These are phyloP conservation scores for Ophiostoma fasciatum DNA, from an alignment of 2,329 filamentous ascomycete species.

Conservation along the genomic window DNA sequence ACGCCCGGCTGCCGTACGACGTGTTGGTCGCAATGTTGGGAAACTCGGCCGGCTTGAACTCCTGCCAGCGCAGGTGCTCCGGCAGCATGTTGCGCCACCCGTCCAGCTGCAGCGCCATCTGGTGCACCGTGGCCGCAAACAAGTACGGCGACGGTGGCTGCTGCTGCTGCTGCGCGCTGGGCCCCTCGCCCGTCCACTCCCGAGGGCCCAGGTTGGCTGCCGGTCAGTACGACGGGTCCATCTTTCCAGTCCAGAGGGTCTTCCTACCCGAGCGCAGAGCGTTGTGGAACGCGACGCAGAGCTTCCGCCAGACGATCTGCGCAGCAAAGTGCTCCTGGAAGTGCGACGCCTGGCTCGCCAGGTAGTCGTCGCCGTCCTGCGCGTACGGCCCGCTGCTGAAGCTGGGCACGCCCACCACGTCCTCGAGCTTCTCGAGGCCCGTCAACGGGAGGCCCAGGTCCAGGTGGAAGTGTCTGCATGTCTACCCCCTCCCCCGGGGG, in stretches of 20 bases:
- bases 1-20: neutral
- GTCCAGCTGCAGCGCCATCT: slow-evolving; percentile 37
- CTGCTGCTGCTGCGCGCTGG: neutral
- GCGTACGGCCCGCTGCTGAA: slow-evolving; percentile 32
- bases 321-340: slow-evolving; percentile 45
- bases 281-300: slow-evolving; percentile 37
- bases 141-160: neutral
- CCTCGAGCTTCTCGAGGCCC: slow-evolving; percentile 36
- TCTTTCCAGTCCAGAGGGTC: neutral
- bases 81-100: slow-evolving; percentile 44
- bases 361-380: slow-evolving; percentile 32
- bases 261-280: slow-evolving; percentile 22
- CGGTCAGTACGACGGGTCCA: too few relatives aligned
- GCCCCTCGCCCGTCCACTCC: too few relatives aligned
- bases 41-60: slow-evolving; percentile 31
- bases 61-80: slow-evolving; percentile 39
- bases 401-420: slow-evolving; percentile 37
- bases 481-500: too few relatives aligned
- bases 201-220: too few relatives aligned
- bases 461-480: slow-evolving; percentile 26
- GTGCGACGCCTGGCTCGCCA: slow-evolving; percentile 33
- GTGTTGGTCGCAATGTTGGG: slow-evolving; percentile 17
- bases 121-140: slow-evolving; percentile 27
- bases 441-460: slow-evolving; percentile 44
- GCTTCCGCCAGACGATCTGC: slow-evolving; percentile 39